A percentile compares a stretch with the other conserved stretches of the same genome.
phyloP scores from a whole-genome alignment of 257 asterid species.

The Solanum paucissectum region DNA sequence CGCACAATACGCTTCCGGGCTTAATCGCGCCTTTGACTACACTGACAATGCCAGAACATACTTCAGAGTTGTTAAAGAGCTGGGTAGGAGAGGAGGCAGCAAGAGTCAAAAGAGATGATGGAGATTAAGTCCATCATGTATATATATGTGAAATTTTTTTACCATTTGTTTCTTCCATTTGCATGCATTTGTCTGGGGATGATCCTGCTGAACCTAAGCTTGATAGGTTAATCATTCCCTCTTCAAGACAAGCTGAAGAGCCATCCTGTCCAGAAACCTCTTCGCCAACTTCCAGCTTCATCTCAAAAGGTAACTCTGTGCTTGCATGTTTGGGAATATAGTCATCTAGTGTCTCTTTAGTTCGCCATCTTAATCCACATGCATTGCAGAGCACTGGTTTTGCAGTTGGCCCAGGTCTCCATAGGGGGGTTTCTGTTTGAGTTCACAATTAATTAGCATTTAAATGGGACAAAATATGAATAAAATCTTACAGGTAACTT shows the following conservation, averaged over 20 bases:
- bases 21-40: no score
- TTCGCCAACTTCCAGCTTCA: background rate
- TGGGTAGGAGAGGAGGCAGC: background rate
- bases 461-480: background rate
- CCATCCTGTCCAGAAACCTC: background rate
- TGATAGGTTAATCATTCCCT: background rate
- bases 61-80: background rate
- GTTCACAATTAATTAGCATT: background rate
- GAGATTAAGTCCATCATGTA: background rate
- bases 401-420: slow-evolving; percentile 21
- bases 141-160: background rate
- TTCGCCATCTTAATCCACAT: slow-evolving; percentile 23
- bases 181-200: background rate
- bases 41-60: background rate
- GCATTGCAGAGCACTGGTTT: slow-evolving; percentile 28
- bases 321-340: slow-evolving; percentile 5
- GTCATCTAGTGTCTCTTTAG: slow-evolving; percentile 6
- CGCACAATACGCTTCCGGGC: no score
- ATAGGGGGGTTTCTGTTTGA: slow-evolving; percentile 10
- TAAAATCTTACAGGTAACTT: background rate
- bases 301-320: background rate
- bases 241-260: background rate
- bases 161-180: background rate
- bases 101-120: background rate
- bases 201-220: background rate